phyloP scores from a whole-genome alignment of 768 basidiomycete species.

The Boletus pseudo-olivaceus region DNA sequence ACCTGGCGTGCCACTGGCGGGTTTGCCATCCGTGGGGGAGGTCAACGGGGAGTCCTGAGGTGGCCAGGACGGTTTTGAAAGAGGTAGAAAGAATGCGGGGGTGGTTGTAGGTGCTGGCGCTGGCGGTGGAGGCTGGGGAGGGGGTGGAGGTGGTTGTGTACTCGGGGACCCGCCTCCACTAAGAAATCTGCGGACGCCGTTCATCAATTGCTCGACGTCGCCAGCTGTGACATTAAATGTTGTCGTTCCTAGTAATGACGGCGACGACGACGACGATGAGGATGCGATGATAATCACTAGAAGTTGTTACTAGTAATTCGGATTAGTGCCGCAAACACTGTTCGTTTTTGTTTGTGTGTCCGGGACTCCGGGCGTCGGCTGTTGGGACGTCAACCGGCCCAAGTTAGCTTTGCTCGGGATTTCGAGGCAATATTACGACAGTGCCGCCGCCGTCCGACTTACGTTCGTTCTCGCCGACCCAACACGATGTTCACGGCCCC shows the following conservation, averaged over 20 bases:
- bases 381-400: neutral
- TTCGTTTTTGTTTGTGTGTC: neutral
- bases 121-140: constrained; percentile 9
- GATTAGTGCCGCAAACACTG: neutral
- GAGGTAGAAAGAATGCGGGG: constrained; percentile 13
- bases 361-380: neutral
- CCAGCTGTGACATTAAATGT: constrained; percentile 19
- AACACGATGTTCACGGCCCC: constrained; percentile 20
- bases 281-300: too few relatives aligned
- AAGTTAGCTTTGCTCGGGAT: neutral
- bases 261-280: neutral
- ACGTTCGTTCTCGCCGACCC: constrained; percentile 14
- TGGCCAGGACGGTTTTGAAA: constrained; percentile 43
- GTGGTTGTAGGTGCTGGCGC: constrained; percentile 24
- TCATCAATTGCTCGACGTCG: constrained; percentile 43
- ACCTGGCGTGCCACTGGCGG: constrained; percentile 27
- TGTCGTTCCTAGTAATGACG: constrained; percentile 8
- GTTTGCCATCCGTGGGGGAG: constrained; percentile 24
- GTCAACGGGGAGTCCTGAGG: constrained; percentile 39
- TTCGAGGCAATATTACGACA: neutral
- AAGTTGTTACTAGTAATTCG: neutral
- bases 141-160: constrained; percentile 27
- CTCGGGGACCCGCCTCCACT: constrained; percentile 39
- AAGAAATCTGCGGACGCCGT: constrained; percentile 69
- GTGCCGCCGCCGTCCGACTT: constrained; percentile 5